Base-by-base conservation (phyloP, 2,329 filamentous ascomycete genomes). In the Ascochyta lentis region DNA sequence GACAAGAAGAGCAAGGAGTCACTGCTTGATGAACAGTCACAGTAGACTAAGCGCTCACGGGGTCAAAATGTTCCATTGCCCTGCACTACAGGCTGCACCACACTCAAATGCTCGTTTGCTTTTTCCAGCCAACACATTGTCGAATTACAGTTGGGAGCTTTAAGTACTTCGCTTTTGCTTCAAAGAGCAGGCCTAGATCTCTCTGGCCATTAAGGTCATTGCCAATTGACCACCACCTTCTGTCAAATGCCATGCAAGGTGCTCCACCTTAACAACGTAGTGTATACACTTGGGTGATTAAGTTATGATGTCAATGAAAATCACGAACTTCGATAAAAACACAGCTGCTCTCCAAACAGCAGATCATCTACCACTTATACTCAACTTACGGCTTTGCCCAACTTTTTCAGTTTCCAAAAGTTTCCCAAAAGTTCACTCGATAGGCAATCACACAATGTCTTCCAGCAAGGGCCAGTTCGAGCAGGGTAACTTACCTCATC, bases 381-480 rank as follows among this genome's bases (percentile, higher is more conserved):
- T 24, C 22, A 13, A 22, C 9, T 33, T 10, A 24, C 24, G n/a
- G 40, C 15, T 34, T 37, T 49, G 26, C 6, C 19, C 9, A 6
- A 24, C 22, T 8, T 19, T 4, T 19, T 13, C 15, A 22, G 3
- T 12, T 26, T 23, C 26, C 13, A 34, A 38, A 10, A 24, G 10
- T 39, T 15, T 12, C 19, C 8, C 13, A 27, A 22, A 50, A 42
- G 15, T n/a, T 40, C 35, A 27, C 16, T 22, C 54, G 34, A 50
- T 15, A 38, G 34, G 7, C 31, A 53, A 29, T n/a, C 91, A 96
- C 77, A 66, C 40, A 40, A 67, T 66, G 64, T 65, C 60, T 26
- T 63, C 69, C 41, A 56, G 63, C 56, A 76, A 76, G 47, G 64
- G 61, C n/a, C 68, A 73, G 51, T 76, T 75, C 61, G 70, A 75